Evolutionary conservation across 805 yeast genomes (phyloP), one percentile per base, ranked within the genome.

Genomic region (Ogataea nonfermentans): DNA sequence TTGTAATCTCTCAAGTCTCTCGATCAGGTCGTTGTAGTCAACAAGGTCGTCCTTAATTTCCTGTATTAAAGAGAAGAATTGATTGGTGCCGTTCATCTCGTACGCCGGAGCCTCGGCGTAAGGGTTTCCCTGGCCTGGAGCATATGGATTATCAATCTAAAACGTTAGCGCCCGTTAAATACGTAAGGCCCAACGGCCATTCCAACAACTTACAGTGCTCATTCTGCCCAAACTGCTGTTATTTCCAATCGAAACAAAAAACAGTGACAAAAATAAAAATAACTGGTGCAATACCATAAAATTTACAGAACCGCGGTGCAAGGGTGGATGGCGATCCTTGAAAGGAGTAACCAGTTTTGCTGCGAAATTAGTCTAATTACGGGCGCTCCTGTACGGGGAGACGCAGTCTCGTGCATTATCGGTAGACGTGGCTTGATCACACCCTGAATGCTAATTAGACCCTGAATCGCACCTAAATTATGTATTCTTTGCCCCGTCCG

Each of bases 1-100:
- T 67, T 87, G 95, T 53, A 81, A 72, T 42, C 74, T 70, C 60
- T 84, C 84, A 45, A 86, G 77, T 52, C 82, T 71, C 51, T 79
- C 79, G 47, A 87, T 76, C 47, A 83, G 67, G 55, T 74, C 77
- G 57, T 80, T 78, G 63, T 84, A 87, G 61, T 80, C 81, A 47
- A 77, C 81, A 48, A 87, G 72, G 52, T 78, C 78, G 46, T 73
- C 73, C 65, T 84, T 82, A 61, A 87, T 76, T 47, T 70, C 71
- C 56, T 81, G 81, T 44, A 84, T 78, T 53, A 78, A 79, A 47
- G 74, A 71, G 76, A 84, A 85, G 59, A 84, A 86, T 36, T 68
- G 71, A 39, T 79, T 51, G 10, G 49, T 36, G 29, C 43, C 46
- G 38, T 43, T 37, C 48, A 52, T 30, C 49, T 51, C 57, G 36